Evolutionary conservation across 371 early-diverging fungal species (phyloP).

Genomic region (Syncephalastrum racemosum): DNA sequence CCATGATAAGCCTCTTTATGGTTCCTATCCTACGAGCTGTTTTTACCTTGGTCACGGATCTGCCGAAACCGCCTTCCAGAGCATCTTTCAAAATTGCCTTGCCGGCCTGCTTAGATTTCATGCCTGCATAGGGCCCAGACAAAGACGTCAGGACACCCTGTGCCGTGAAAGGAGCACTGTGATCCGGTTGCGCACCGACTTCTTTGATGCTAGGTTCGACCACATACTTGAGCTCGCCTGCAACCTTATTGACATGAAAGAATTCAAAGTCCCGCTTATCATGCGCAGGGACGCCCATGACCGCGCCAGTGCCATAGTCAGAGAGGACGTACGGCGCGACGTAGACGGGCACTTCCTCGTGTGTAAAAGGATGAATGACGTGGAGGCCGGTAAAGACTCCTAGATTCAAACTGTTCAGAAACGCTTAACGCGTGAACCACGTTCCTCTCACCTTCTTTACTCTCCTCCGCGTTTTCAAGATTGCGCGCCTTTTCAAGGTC

Average conservation of each 20-base stretch:
- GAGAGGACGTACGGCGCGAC: conserved; percentile 78
- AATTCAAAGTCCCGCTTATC: conserved; percentile 80
- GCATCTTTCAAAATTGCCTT: conserved; percentile 61
- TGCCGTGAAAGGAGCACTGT: conserved; percentile 43
- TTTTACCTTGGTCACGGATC: conserved; percentile 51
- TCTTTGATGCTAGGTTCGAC: conserved; percentile 47
- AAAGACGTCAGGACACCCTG: conserved; percentile 58
- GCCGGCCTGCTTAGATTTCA: conserved; percentile 61
- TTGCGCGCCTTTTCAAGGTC: conserved; percentile 47
- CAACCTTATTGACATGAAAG: conserved; percentile 48
- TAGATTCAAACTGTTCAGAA: conserved; percentile 5
- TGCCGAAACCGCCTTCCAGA: conserved; percentile 46
- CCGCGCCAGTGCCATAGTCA: conserved; percentile 84
- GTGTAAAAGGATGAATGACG: conserved; percentile 67
- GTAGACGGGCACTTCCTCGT: conserved; percentile 68
- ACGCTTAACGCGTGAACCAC: background rate
- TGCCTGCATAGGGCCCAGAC: conserved; percentile 56
- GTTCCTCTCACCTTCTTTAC: conserved; percentile 33
- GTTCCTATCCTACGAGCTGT: background rate
- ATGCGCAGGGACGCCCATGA: conserved; percentile 89
- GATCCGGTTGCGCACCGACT: conserved; percentile 15
- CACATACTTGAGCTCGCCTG: conserved; percentile 43
- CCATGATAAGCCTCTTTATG: background rate
- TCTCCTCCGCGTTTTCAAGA: conserved; percentile 48
- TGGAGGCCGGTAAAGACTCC: conserved; percentile 70